Conservation (phyloP, 441 rosid genomes). For the Adansonia madagascariensis region DNA sequence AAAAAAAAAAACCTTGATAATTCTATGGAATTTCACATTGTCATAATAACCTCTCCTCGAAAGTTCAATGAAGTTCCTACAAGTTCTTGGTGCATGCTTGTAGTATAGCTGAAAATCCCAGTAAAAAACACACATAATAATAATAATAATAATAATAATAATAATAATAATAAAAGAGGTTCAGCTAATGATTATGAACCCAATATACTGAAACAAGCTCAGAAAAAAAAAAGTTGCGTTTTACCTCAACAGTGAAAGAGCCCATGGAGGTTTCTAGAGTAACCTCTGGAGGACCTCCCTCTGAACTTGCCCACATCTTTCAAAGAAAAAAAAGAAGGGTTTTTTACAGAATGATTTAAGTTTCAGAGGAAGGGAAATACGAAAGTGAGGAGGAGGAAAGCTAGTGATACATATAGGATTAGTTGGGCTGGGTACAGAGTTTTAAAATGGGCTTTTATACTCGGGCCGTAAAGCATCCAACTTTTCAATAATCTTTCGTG, state of each 20-base stretch:
- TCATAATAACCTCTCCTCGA: constrained; percentile 88
- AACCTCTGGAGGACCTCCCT: constrained; percentile 88
- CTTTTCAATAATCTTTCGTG: neutral
- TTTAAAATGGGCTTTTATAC: constrained; percentile 1
- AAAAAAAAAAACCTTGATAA: constrained; percentile 64
- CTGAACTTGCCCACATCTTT: constrained; percentile 77
- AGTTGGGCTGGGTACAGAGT: neutral
- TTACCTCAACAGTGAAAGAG: constrained; percentile 83
- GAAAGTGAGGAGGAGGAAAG: neutral
- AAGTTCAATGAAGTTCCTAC: constrained; percentile 90
- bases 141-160: neutral
- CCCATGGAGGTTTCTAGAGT: constrained; percentile 98
- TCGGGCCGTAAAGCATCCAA: neutral
- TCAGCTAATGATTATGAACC: neutral
- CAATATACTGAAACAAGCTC: constrained; percentile 12
- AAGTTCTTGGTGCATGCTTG: constrained; percentile 94
- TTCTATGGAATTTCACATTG: constrained; percentile 82
- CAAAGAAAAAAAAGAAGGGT: neutral
- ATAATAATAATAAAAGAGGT: neutral
- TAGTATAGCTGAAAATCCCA: constrained; percentile 60
- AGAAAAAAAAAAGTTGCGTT: neutral
- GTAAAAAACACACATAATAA: neutral
- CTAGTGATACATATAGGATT: neutral
- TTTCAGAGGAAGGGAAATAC: neutral
- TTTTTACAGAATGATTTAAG: neutral